These are phyloP conservation scores for Aegle marmelos DNA, from an alignment of 345 rosid genomes.

Conservation along the genomic window DNA sequence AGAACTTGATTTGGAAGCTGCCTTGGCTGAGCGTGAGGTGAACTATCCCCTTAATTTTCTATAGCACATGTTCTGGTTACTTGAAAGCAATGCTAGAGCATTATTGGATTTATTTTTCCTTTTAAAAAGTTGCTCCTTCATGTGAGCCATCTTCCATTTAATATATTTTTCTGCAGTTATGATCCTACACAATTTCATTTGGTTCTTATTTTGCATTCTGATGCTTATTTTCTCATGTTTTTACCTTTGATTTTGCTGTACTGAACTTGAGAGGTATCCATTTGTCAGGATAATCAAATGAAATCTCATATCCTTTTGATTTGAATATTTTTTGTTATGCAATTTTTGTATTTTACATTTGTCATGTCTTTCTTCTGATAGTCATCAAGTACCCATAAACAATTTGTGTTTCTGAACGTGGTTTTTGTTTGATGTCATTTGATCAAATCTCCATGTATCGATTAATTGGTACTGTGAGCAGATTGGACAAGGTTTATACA, in stretches of 20 bases:
- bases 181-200: not conserved
- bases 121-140: not conserved
- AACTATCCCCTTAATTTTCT: conserved; percentile 10
- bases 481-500: too few relatives aligned
- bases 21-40: conserved; percentile 85
- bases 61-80: not conserved
- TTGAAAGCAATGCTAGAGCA: not conserved
- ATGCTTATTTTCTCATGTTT: not conserved
- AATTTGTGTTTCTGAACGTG: not conserved
- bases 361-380: not conserved
- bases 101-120: not conserved
- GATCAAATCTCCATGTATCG: not conserved
- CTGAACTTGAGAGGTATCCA: not conserved
- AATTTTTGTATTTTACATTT: not conserved
- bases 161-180: not conserved
- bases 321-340: too few relatives aligned
- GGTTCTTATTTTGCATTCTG: not conserved
- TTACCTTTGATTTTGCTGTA: not conserved
- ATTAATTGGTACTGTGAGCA: not conserved
- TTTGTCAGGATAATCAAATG: not conserved
- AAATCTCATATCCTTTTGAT: not conserved
- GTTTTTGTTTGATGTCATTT: not conserved
- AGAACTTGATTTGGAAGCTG: conserved; percentile 92
- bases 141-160: not conserved
- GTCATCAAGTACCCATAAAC: not conserved